Percentiles rank a stretch among this genome's conserved stretches.
Conservation (phyloP, 805 yeast genomes). For the Kluyveromyces starmeri region DNA sequence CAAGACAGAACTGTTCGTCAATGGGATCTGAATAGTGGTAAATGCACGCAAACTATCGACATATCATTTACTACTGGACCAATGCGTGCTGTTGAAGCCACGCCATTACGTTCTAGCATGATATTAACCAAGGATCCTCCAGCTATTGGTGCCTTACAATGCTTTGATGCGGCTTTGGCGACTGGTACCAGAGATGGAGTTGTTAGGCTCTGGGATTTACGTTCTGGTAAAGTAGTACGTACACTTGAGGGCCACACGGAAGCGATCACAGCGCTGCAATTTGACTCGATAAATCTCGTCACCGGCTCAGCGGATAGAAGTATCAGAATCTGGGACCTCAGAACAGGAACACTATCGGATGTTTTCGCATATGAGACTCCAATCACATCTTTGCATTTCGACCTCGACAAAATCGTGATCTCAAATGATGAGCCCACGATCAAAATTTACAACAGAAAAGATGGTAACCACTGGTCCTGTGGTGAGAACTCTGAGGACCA, state of each 20-base stretch:
- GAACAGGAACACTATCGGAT: slow-evolving; percentile 55
- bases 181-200: slow-evolving; percentile 72
- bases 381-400: slow-evolving; percentile 50
- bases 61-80: slow-evolving; percentile 29
- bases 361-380: slow-evolving; percentile 54
- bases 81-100: slow-evolving; percentile 3
- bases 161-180: slow-evolving; percentile 68
- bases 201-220: slow-evolving; percentile 67
- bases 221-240: slow-evolving; percentile 58
- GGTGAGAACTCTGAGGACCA: slow-evolving; percentile 32
- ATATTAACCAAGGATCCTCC: slow-evolving; percentile 22
- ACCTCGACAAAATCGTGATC: slow-evolving; percentile 44
- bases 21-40: slow-evolving; percentile 64
- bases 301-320: slow-evolving; percentile 59
- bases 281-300: slow-evolving; percentile 54
- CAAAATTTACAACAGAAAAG: slow-evolving; percentile 49
- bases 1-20: slow-evolving; percentile 64
- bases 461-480: slow-evolving; percentile 44
- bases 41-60: slow-evolving; percentile 63
- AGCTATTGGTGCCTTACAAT: slow-evolving; percentile 59
- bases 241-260: slow-evolving; percentile 60
- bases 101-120: slow-evolving; percentile 7
- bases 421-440: slow-evolving; percentile 42
- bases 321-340: slow-evolving; percentile 62
- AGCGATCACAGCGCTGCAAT: slow-evolving; percentile 57